A percentile compares a stretch with the other conserved stretches of the same genome.
Conservation (phyloP, 176 grass and related monocot species). For the Chloris gayana region DNA sequence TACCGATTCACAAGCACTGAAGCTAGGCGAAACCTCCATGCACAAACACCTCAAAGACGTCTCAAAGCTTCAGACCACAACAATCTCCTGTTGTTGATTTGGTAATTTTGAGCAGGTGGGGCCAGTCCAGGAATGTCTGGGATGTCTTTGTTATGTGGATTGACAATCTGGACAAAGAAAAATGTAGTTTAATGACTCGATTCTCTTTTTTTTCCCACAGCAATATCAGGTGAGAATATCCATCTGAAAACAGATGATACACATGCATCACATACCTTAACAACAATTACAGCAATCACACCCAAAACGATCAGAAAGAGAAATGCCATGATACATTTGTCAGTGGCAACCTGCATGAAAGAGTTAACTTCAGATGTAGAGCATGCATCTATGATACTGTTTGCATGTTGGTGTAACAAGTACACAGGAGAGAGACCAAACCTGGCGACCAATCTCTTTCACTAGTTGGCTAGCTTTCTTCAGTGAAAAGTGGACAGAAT, state of each 20-base stretch:
- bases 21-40: background rate
- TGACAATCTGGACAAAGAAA: conserved; percentile 68
- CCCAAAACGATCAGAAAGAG: conserved; percentile 79
- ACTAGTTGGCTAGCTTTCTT: conserved; percentile 68
- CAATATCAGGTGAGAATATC: conserved; percentile 9
- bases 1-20: conserved; percentile 13
- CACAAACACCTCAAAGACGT: conserved; percentile 46
- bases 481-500: conserved; percentile 69
- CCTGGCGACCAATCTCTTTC: conserved; percentile 72
- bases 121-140: conserved; percentile 90
- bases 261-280: conserved; percentile 82
- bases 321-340: conserved; percentile 95
- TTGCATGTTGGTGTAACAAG: background rate
- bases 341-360: conserved; percentile 81
- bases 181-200: background rate
- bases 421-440: background rate
- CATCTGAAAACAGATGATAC: conserved; percentile 21
- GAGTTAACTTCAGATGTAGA: conserved; percentile 36
- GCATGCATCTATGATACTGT: background rate
- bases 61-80: conserved; percentile 55
- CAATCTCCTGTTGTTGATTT: conserved; percentile 63
- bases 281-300: conserved; percentile 87
- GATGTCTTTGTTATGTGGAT: conserved; percentile 84
- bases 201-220: background rate
- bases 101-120: conserved; percentile 77